Percentiles rank a stretch among this genome's conserved stretches.
phyloP scores from a whole-genome alignment of 2,329 filamentous ascomycete genomes.

The Fonsecaea monophora region DNA sequence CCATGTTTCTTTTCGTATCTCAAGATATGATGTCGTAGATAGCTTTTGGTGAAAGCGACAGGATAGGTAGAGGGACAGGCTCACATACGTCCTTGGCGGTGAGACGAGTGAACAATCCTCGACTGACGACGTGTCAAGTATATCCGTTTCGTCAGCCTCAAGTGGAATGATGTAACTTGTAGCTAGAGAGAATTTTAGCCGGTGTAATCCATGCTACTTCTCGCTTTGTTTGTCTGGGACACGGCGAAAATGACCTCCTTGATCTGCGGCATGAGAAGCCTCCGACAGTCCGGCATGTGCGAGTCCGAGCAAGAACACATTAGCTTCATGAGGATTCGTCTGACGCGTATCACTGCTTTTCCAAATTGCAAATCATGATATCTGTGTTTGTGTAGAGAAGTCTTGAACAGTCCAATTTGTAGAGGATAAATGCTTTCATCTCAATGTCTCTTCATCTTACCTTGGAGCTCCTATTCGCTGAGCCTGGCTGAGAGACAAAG shows the following conservation, averaged over 20 bases:
- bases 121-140: not conserved
- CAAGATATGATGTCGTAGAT: not conserved
- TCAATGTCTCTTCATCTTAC: no score
- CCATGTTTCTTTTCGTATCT: constrained; percentile 1
- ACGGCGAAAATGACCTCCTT: not conserved
- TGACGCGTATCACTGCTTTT: not conserved
- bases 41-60: not conserved
- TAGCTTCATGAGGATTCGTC: constrained; percentile 1
- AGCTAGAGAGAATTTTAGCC: not conserved
- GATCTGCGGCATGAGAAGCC: constrained; percentile 3
- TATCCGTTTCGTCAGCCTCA: constrained; percentile 3
- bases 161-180: constrained; percentile 1
- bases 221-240: constrained; percentile 1
- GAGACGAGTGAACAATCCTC: not conserved
- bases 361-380: not conserved
- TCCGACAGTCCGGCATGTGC: not conserved
- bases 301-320: not conserved
- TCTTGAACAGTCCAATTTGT: not conserved
- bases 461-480: no score
- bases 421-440: constrained; percentile 1
- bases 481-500: no score
- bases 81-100: not conserved
- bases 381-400: not conserved
- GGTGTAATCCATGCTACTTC: not conserved
- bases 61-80: constrained; percentile 1